Evolutionary conservation across 1,284 basidiomycete genomes (phyloP).

Genomic region (Agaricales sp.): DNA sequence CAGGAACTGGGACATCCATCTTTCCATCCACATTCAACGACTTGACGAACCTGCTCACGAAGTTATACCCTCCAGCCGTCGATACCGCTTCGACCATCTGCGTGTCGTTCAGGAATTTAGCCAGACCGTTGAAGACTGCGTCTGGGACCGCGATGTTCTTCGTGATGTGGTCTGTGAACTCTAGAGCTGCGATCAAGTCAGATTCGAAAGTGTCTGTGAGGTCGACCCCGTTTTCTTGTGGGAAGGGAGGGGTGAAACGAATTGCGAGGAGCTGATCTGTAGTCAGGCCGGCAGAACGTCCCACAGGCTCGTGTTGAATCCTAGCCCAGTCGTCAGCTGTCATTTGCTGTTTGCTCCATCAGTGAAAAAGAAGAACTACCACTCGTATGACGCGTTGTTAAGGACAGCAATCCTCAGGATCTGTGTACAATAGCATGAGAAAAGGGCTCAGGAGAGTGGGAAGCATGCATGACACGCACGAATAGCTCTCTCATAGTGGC

Average conservation of each 20-base stretch:
- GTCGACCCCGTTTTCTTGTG: slow-evolving; percentile 10
- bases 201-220: slow-evolving; percentile 15
- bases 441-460: too few relatives aligned
- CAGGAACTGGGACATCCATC: slow-evolving; percentile 26
- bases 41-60: slow-evolving; percentile 30
- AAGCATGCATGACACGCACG: too few relatives aligned
- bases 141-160: slow-evolving; percentile 25
- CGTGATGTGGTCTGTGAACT: slow-evolving; percentile 28
- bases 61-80: slow-evolving; percentile 29
- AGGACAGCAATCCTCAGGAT: too few relatives aligned
- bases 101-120: slow-evolving; percentile 22
- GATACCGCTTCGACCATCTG: slow-evolving; percentile 31
- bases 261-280: slow-evolving; percentile 25
- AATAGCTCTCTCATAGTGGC: too few relatives aligned
- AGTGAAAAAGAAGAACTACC: too few relatives aligned
- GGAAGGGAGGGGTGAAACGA: slow-evolving; percentile 21
- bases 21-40: slow-evolving; percentile 30
- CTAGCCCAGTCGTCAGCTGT: too few relatives aligned
- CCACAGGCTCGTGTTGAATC: slow-evolving; percentile 31
- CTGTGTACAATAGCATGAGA: too few relatives aligned
- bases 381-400: too few relatives aligned
- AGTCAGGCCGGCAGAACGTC: slow-evolving; percentile 26
- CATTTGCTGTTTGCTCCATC: too few relatives aligned
- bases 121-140: slow-evolving; percentile 23
- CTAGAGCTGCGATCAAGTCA: slow-evolving; percentile 23